Evolutionary conservation across 495 filamentous ascomycete genomes (phyloP), one percentile per base, ranked within the genome.

Genomic region (Penicillium riverlandense): DNA sequence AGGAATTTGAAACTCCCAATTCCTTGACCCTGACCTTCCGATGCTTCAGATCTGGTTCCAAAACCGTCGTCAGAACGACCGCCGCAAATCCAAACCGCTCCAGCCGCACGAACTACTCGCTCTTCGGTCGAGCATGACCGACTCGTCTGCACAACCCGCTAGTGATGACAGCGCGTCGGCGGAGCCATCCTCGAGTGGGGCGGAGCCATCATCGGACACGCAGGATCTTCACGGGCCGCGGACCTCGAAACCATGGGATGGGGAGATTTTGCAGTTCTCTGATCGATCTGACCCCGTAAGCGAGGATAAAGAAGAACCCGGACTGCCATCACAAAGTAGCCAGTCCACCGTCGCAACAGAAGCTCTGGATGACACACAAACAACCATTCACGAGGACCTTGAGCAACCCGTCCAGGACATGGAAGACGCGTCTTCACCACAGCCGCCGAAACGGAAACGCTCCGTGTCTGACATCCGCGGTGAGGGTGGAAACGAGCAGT

Each of bases 41-140:
- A 30, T 34, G 29, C 11, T 44, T 29, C 61, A 98, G 92, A 96
- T 99, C 53, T 99, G 94, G 94, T 99, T 99, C 66, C 94, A 97
- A 60, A 99, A 99, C 55, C 82, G 90, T 59, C 79, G 94, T 48
- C 94, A 99, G 61, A 95, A 90, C 66, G 84, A 90, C 55, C 80
- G 94, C 43, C 80, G 94, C 44, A 95, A 91, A 71, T 86, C 89
- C 42, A 85, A 88, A 48, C 92, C 92, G 22, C 72, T 96, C 13
- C 76, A 88, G 28, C 82, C 86, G 15, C 82, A 94, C 55, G 88
- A 95, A 62, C 77, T 94, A 27, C 71, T 79, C 10, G 76, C 74
- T 27, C 75, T 82, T 14, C 67, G 69, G 45, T 76, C 73, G 27
- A 55, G 48, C 44, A 50, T 52, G 47, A 38, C 64, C 50, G 77